Percentiles rank a stretch among this genome's conserved stretches.
Conservation (phyloP, 257 asterid species). For the Coffea canephora region DNA sequence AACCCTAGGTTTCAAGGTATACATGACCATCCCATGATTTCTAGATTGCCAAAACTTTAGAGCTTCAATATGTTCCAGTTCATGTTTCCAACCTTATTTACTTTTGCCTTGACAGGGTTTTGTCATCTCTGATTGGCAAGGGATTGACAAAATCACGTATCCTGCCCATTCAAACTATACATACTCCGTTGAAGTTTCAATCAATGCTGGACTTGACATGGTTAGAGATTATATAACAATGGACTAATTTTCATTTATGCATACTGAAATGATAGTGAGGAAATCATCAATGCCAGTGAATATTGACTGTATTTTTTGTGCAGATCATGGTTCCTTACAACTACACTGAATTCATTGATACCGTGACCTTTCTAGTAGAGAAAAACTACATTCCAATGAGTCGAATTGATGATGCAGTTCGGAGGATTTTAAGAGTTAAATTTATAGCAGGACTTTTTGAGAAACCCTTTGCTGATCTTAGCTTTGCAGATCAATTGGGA, state of each 20-base stretch:
- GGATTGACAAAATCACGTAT: slow-evolving; percentile 48
- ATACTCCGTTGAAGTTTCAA: slow-evolving; percentile 40
- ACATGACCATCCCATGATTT: neutral
- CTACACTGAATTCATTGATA: slow-evolving; percentile 36
- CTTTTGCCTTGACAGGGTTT: slow-evolving; percentile 44
- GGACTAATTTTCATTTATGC: neutral
- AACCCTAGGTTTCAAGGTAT: slow-evolving; percentile 25
- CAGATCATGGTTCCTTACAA: slow-evolving; percentile 60
- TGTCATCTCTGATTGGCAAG: slow-evolving; percentile 57
- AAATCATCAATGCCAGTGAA: neutral
- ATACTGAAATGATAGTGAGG: neutral
- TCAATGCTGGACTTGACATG: slow-evolving; percentile 72
- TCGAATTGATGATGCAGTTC: slow-evolving; percentile 64
- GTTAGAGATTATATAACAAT: slow-evolving; percentile 20
- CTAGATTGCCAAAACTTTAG: neutral
- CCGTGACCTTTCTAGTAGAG: slow-evolving; percentile 39
- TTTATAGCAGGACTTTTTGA: slow-evolving; percentile 65
- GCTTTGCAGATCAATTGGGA: slow-evolving; percentile 42
- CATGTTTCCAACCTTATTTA: neutral
- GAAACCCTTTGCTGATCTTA: slow-evolving; percentile 52
- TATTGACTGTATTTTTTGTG: neutral
- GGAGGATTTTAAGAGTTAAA: slow-evolving; percentile 60
- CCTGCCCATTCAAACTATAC: slow-evolving; percentile 57
- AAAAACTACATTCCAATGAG: slow-evolving; percentile 48
- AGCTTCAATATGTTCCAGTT: neutral